These are phyloP conservation scores for Sporothrix phasma DNA, from an alignment of 2,329 filamentous ascomycete species.

Conservation along the genomic window DNA sequence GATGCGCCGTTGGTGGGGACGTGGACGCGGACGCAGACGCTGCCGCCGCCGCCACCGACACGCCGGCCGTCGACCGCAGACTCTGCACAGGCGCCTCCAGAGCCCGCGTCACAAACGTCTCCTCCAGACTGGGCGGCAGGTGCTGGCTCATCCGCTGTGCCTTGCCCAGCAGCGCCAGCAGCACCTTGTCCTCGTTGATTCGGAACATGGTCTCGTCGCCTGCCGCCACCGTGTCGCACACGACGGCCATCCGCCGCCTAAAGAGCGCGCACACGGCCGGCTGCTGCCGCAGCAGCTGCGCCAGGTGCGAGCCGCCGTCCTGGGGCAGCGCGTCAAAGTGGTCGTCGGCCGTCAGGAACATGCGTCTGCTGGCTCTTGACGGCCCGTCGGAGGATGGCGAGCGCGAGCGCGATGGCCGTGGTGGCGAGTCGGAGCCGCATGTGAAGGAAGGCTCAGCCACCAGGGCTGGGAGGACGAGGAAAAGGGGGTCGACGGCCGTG, in stretches of 20 bases:
- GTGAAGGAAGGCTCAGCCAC: conserved; percentile 30
- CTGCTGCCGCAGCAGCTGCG: conserved; percentile 41
- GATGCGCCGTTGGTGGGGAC: conserved; percentile 32
- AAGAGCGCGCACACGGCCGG: conserved; percentile 40
- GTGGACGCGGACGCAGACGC: not conserved
- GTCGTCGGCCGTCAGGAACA: conserved; percentile 62
- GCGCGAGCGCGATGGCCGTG: not conserved
- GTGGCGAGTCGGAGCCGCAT: conserved; percentile 21
- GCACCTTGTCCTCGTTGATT: conserved; percentile 61
- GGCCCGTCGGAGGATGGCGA: conserved; percentile 10
- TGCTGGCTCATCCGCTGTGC: conserved; percentile 54
- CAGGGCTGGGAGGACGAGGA: conserved; percentile 69
- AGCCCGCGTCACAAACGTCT: conserved; percentile 66
- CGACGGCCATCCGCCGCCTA: conserved; percentile 53
- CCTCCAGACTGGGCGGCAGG: conserved; percentile 73
- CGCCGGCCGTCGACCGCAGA: conserved; percentile 37
- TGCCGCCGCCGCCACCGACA: not conserved
- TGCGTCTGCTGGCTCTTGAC: conserved; percentile 41
- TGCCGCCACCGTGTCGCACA: conserved; percentile 76
- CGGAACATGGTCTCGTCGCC: conserved; percentile 81
- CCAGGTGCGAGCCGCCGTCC: conserved; percentile 46
- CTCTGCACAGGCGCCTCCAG: conserved; percentile 68
- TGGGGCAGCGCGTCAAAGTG: conserved; percentile 53
- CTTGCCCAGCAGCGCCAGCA: conserved; percentile 57
- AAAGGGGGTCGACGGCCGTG: conserved; percentile 74